Base-by-base conservation (phyloP, 148 eudicot species). In the Arctostaphylos glauca region DNA sequence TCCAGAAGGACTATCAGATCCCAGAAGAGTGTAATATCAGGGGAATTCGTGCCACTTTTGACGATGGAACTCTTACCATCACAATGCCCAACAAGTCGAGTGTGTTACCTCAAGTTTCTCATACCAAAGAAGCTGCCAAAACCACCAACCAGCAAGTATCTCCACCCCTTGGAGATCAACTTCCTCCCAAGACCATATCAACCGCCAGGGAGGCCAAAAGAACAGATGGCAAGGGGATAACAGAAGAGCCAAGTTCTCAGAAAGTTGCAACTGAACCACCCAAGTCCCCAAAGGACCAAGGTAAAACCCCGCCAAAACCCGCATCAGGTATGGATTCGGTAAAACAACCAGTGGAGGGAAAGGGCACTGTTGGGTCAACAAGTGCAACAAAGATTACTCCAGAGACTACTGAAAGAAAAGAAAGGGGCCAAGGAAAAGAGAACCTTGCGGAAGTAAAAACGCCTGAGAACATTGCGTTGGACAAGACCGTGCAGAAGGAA, bases 41-140 rank as follows among this genome's bases (percentile, higher is more conserved):
- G 62, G 88, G 84, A 7, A 82, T 88, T 46, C 93, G 88, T 21
- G 97, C 97, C n/a, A 93, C 84, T 52, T 92, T 88, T 48, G 95
- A 89, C 21, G 85, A 79, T 7, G 97, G 92, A 66, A 77, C 81
- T 66, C 86, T 94, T 2, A 83, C 78, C 50, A 84, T 94, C 50
- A 90, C 83, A 44, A 84, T 93, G 82, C 98, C 98, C 5, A 86
- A 87, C 64, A 84, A 76, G 43, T 53, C 9, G 1, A 54, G 5
- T 48, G 16, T 31, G 1, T 6, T 62, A 31, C 41, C 78, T 55
- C 59, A 77, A 44, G 82, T 13, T 9, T 49, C 38, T 15, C 67
- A 66, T 55, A n/a, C 71, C 7, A 15, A 54, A 68, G 50, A 41
- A 41, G 55, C 50, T 21, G 41, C 82, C 18, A 71, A 10, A 31